These are phyloP conservation scores for Hericium coralloides DNA, from an alignment of 768 basidiomycete genomes.

Conservation along the genomic window DNA sequence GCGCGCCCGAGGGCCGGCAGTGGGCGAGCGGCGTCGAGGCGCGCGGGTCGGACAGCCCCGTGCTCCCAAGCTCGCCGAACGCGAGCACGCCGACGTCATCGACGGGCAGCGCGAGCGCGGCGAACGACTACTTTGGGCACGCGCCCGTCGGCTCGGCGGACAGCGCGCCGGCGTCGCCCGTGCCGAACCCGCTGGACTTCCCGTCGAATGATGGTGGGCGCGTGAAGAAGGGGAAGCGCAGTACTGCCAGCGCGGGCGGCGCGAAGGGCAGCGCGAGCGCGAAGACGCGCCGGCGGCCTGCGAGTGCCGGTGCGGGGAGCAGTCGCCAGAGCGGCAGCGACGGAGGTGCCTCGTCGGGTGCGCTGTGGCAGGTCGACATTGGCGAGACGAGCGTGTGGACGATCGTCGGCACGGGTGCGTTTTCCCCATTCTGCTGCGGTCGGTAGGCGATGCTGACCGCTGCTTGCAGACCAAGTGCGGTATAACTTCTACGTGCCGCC, in stretches of 20 bases:
- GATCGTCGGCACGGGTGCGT: constrained; percentile 80
- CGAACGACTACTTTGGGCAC: constrained; percentile 56
- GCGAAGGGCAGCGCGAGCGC: constrained; percentile 43
- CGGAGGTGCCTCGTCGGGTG: constrained; percentile 62
- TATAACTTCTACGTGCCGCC: constrained; percentile 93
- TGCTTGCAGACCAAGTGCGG: constrained; percentile 68
- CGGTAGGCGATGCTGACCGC: not conserved
- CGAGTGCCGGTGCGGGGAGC: constrained; percentile 45
- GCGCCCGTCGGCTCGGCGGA: constrained; percentile 28
- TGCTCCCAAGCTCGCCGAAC: constrained; percentile 61
- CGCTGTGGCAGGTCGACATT: constrained; percentile 84
- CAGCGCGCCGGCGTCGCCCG: constrained; percentile 62
- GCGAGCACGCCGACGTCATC: constrained; percentile 49
- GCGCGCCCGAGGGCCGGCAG: constrained; percentile 72
- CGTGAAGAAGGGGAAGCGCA: constrained; percentile 72
- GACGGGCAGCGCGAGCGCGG: constrained; percentile 26
- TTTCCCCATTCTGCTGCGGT: not conserved
- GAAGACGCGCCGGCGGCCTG: constrained; percentile 60
- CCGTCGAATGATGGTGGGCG: constrained; percentile 77
- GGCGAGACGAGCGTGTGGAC: constrained; percentile 95
- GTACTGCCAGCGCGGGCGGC: constrained; percentile 63
- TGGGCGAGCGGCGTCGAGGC: constrained; percentile 35
- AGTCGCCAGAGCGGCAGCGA: constrained; percentile 58
- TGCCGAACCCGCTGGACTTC: constrained; percentile 49
- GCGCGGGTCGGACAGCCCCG: constrained; percentile 39